Conservation (phyloP, 2,329 filamentous ascomycete species). For the Mycosphaerella arachidis region DNA sequence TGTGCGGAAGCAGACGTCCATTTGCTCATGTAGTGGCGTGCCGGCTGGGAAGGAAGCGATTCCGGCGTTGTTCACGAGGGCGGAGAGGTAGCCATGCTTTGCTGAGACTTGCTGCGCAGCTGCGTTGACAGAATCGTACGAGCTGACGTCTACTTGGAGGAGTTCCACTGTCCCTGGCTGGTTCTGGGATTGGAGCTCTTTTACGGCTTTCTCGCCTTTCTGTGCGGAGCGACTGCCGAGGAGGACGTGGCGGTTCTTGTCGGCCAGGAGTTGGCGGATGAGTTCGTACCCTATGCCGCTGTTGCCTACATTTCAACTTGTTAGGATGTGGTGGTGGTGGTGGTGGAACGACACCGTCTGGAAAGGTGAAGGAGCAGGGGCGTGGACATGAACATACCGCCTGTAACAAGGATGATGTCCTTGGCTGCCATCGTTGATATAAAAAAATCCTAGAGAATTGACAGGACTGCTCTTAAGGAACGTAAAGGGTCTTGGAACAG, state of each 20-base stretch:
- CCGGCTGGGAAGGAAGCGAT: conserved; percentile 14
- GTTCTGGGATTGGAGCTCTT: conserved; percentile 17
- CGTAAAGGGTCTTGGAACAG: not conserved
- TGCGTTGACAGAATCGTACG: conserved; percentile 20
- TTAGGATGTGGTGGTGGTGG: not conserved
- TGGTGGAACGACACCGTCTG: not conserved
- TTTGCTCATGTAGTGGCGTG: conserved; percentile 23
- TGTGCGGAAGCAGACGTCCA: conserved; percentile 22
- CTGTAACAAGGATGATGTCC: conserved; percentile 36
- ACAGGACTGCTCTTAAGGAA: not conserved
- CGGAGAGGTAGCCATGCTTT: conserved; percentile 32
- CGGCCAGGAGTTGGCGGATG: conserved; percentile 32
- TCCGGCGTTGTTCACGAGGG: conserved; percentile 40
- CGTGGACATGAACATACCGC: conserved; percentile 27
- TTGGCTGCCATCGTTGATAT: conserved; percentile 14
- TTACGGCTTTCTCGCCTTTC: conserved; percentile 37
- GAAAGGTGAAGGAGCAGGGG: not conserved
- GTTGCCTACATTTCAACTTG: conserved; percentile 28
- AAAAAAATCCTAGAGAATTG: not conserved
- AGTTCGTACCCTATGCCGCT: conserved; percentile 47
- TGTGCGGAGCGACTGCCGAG: conserved; percentile 37
- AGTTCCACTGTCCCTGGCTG: conserved; percentile 22
- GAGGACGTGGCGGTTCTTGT: conserved; percentile 35
- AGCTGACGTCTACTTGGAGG: conserved; percentile 25
- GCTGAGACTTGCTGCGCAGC: conserved; percentile 22